Conservation (phyloP, 108 stramenopile genomes). For the Cylindrotheca fusiformis region DNA sequence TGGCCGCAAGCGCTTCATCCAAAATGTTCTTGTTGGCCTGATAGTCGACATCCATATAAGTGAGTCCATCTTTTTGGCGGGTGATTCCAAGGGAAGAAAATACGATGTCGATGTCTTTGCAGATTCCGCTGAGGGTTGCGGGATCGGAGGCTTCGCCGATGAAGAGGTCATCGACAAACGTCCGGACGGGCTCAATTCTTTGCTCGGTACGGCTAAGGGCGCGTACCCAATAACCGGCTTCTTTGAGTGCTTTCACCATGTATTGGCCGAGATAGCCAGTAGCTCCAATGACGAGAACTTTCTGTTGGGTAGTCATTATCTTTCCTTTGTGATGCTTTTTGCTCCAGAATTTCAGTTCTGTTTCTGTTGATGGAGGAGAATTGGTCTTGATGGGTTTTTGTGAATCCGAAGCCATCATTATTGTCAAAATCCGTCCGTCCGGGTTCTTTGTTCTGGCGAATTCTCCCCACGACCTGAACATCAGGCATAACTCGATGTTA, state of each 20-base stretch:
- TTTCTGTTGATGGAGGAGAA: too few species aligned
- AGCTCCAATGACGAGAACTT: conserved; percentile 8
- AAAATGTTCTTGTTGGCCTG: conserved; percentile 15
- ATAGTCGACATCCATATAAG: conserved; percentile 17
- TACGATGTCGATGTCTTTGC: conserved; percentile 8
- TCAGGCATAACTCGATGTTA: too few species aligned
- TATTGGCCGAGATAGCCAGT: conserved; percentile 15
- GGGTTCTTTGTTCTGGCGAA: too few species aligned
- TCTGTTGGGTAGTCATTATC: conserved; percentile 6
- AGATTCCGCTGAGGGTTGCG: conserved; percentile 8
- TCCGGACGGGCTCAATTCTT: background rate
- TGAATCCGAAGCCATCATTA: too few species aligned
- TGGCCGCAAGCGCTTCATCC: conserved; percentile 11
- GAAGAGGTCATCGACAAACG: background rate
- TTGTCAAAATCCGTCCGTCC: too few species aligned
- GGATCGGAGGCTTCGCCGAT: conserved; percentile 11
- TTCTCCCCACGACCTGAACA: too few species aligned
- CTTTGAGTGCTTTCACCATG: background rate
- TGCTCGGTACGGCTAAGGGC: background rate
- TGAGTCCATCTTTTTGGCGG: conserved; percentile 14
- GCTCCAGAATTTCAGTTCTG: too few species aligned
- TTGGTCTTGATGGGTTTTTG: too few species aligned
- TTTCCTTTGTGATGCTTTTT: conserved; percentile 3
- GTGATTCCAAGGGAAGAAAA: conserved; percentile 12
- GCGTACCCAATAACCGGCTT: background rate